Evolutionary conservation across 192 early-diverging fungal species (phyloP), one percentile per base, ranked within the genome.

Genomic region (Chytriomyces sp.): DNA sequence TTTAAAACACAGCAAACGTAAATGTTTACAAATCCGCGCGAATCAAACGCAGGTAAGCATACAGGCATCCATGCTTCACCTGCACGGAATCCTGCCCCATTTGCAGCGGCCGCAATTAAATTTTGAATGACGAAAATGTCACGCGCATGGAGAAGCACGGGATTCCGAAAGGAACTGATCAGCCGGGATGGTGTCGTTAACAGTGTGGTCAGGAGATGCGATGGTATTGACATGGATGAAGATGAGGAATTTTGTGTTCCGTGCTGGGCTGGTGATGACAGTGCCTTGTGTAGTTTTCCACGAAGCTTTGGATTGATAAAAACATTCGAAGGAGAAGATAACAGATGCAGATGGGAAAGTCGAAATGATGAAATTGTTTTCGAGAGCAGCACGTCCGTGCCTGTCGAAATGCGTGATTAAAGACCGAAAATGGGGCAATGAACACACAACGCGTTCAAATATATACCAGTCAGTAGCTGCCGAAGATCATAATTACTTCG

Each of bases 51-150:
- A 46, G 97, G 96, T n/a, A 97, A 87, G 75, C 97, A 98, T 20
- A 98, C 85, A 23, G 97, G 97, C 0, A 91, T 94, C 96, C 97
- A 98, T 28, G 91, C 91, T 83, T 98, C 97, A 53, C 71, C 77
- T 2, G 91, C 86, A 16, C 86, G 79, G 82, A 96, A 97, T 2
- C 60, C 16, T 6, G 89, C 87, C 0, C 87, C 85, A 7, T 92
- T 92, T 2, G 94, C 89, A 95, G 84, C 85, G 96, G 90, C 59
- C 92, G 97, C 49, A 94, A 91, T 8, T 4, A 35, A 35, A 35
- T 35, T 35, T 35, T 35, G 35, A 4, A 97, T 78, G 23, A 97
- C 76, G 69, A 92, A 91, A 18, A 95, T 75, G 80, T 98, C 96
- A 49, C 69, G 61, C 5, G 95, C 90, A 79, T 96, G 93, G 70